phyloP scores from a whole-genome alignment of 2,329 filamentous ascomycete genomes.

The Leptodontidium sp. region DNA sequence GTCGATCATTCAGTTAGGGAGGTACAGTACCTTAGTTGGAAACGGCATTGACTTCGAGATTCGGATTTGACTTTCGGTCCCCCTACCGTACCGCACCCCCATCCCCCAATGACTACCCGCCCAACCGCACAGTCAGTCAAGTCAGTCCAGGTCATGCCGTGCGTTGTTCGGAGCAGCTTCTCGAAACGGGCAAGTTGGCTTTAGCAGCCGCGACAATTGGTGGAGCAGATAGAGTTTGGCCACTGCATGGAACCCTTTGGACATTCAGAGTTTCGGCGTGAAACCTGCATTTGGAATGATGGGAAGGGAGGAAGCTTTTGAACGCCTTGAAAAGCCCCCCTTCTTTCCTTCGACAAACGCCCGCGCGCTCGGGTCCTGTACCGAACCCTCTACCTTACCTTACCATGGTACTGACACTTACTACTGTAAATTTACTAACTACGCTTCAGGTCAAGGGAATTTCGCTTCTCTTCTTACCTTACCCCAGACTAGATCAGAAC shows the following conservation, averaged over 20 bases:
- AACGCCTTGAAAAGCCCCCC: no score
- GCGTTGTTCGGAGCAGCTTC: neutral
- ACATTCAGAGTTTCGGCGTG: conserved; percentile 19
- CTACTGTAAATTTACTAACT: no score
- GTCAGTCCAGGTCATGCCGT: neutral
- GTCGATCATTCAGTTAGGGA: no score
- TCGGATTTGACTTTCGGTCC: neutral
- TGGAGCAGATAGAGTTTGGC: conserved; percentile 18
- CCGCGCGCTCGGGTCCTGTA: conserved; percentile 4
- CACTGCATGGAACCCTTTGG: neutral
- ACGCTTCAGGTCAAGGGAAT: no score
- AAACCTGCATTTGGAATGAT: conserved; percentile 21
- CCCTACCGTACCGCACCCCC: conserved; percentile 8
- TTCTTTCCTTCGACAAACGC: neutral
- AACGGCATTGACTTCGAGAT: conserved; percentile 15
- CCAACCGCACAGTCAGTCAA: neutral
- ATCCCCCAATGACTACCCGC: neutral
- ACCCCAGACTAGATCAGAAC: conserved; percentile 10
- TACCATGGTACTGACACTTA: no score
- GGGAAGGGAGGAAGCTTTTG: conserved; percentile 8
- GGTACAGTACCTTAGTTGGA: neutral
- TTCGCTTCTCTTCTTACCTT: neutral
- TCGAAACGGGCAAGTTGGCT: conserved; percentile 14
- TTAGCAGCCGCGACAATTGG: neutral
- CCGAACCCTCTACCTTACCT: neutral